Base-by-base conservation (phyloP, 2,329 filamentous ascomycete species). In the Cyphellophora attinorum region DNA sequence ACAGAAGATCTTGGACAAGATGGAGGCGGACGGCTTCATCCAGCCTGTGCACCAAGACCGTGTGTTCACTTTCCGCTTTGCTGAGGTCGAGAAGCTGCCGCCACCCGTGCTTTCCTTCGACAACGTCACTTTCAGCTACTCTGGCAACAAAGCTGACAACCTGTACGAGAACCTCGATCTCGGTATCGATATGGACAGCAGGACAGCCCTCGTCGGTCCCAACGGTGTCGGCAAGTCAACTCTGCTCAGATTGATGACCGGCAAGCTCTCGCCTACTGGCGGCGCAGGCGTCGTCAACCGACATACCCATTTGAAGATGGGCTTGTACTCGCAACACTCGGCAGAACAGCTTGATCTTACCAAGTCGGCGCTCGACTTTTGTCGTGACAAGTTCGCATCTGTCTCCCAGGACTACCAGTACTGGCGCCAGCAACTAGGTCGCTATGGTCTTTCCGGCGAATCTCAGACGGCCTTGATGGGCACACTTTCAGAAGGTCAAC, bases 1-100 rank as follows among this genome's bases (percentile, higher is more conserved):
- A 47, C 91, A 98, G 67, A 98, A 98, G 85, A 96, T 96, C 63
- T 74, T 96, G 49, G 91, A 98, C 76, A 98, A 98, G 80, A 98
- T 98, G 91, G 89, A 96, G 74, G 91, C 93, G 51, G 91, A 98
- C 55, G 91, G 91, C 50, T 91, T 96, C 64, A 96, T 98, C 58
- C 81, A 98, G 65, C 84, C 85, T 38, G 86, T 98, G 44, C 64
- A 72, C 37, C 65, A 76, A 46, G 91, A 98, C 65, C 76, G 78
- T 43, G 81, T 94, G 56, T 98, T 98, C 69, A 89, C 81, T 39
- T 98, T 98, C 81, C 81, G 89, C 55, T 98, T 98, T 62, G 91
- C 91, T 49, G 88, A 96, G 55, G 91, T 96, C 35, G 91, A 98
- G 60, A 98, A 98, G 74, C 80, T 98, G n/a, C 91, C 91, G 10